Evolutionary conservation across 1,284 basidiomycete genomes (phyloP), one percentile per base, ranked within the genome.

Genomic region (Ceratorhiza oryzae-sativae): DNA sequence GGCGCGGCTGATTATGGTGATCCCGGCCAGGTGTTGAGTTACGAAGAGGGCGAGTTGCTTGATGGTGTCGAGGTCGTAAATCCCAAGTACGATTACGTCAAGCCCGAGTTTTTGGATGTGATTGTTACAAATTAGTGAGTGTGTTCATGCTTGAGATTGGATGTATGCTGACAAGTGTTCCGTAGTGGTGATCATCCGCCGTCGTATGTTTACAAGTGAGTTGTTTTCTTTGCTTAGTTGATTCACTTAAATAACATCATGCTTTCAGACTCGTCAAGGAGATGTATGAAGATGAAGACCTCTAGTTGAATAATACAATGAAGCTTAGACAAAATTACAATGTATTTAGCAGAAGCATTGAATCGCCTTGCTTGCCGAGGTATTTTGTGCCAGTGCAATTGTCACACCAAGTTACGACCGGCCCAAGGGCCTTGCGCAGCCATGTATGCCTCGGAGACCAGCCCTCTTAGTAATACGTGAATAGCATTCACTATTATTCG

Each of bases 101-200:
- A 89, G 55, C 95, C 96, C 12, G 94, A 97, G 79, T 82, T 97
- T 74, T 88, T 99, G 68, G 92, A 96, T 79, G 91, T 95, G 20
- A 97, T 95, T 79, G 94, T 98, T 77, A 98, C 96, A 10, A 99
- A 99, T 77, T 93, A 96, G 94, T 95, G 79, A 84, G 93, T 88
- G 1, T 5, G 18, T 12, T 15, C 72, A 67, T 70, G 53, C 27
- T 30, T 61, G 55, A 32, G 4, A n/a, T 20, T 55, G 63, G 49
- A 23, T 67, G 49, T 67, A 67, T 67, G 63, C 63, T 68, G 36
- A 73, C 42, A 49, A 34, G 42, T 45, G n/a, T 30, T 58, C 53
- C 74, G 34, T 75, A 96, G 94, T 77, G 94, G 94, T 48, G 94
- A 96, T 79, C 94, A 96, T 79, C 92, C 94, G 46, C 94, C 94